phyloP scores from a whole-genome alignment of 192 early-diverging fungal genomes.

The Pilaira anomala region DNA sequence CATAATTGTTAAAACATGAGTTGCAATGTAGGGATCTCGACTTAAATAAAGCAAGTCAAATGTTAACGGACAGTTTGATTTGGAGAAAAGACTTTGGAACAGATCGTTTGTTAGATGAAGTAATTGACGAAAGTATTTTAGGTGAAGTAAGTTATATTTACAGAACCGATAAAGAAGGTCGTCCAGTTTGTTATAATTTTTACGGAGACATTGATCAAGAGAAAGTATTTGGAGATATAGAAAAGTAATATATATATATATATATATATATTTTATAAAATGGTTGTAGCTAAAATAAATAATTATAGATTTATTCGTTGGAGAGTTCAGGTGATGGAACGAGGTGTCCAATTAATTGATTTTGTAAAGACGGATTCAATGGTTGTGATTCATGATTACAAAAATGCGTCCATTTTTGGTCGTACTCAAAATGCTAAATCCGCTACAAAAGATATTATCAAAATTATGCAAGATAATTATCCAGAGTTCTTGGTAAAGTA shows the following conservation, averaged over 20 bases:
- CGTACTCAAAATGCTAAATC: constrained; percentile 47
- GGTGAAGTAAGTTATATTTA: constrained; percentile 48
- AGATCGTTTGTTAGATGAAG: constrained; percentile 43
- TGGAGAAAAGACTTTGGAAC: constrained; percentile 54
- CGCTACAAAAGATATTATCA: constrained; percentile 51
- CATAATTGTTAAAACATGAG: neutral
- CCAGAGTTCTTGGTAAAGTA: constrained; percentile 60
- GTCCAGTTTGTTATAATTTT: constrained; percentile 61
- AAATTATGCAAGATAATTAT: constrained; percentile 61
- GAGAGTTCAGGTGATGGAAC: constrained; percentile 62
- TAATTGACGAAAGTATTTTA: constrained; percentile 47
- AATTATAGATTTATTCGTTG: constrained; percentile 53
- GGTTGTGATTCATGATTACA: constrained; percentile 62
- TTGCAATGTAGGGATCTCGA: constrained; percentile 28
- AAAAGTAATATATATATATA: constrained; percentile 20
- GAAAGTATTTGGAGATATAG: constrained; percentile 51
- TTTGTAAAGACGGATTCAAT: constrained; percentile 55
- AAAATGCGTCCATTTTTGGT: constrained; percentile 45
- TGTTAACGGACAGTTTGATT: constrained; percentile 50
- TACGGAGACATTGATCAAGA: constrained; percentile 52
- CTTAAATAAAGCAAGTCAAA: constrained; percentile 39
- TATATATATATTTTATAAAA: neutral
- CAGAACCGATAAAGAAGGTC: constrained; percentile 43
- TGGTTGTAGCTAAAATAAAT: neutral
- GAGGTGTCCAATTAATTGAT: constrained; percentile 51